Percentiles rank a stretch among this genome's conserved stretches.
Conservation (phyloP, 2,329 filamentous ascomycete genomes). For the Exophiala sp. region DNA sequence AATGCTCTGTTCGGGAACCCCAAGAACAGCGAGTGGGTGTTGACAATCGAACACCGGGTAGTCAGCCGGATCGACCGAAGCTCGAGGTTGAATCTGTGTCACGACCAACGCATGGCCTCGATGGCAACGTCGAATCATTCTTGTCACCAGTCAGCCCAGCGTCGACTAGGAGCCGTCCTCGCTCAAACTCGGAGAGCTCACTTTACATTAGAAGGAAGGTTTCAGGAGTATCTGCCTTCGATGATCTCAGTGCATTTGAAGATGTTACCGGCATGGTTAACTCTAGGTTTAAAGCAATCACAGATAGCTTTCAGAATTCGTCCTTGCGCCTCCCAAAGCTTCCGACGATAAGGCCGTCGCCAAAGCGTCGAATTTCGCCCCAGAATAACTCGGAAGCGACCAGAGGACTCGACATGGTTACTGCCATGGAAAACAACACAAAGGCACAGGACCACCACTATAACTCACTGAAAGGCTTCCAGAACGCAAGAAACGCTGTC, state of each 20-base stretch:
- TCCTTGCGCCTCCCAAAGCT: slow-evolving; percentile 63
- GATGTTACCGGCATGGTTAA: slow-evolving; percentile 83
- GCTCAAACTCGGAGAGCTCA: slow-evolving; percentile 73
- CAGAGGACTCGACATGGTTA: background rate
- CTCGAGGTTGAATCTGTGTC: too few species aligned
- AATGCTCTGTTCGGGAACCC: slow-evolving; percentile 10
- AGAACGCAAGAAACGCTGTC: slow-evolving; percentile 6
- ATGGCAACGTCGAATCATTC: slow-evolving; percentile 20
- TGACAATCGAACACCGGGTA: background rate
- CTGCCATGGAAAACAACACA: background rate
- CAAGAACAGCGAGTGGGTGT: background rate
- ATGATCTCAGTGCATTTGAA: slow-evolving; percentile 77
- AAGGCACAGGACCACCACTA: slow-evolving; percentile 3
- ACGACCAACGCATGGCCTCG: slow-evolving; percentile 20
- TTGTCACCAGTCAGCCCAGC: slow-evolving; percentile 31
- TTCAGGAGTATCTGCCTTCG: slow-evolving; percentile 76
- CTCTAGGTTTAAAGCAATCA: slow-evolving; percentile 82
- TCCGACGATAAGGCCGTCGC: slow-evolving; percentile 36
- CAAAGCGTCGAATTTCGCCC: slow-evolving; percentile 7
- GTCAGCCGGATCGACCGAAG: background rate
- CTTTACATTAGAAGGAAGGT: slow-evolving; percentile 68
- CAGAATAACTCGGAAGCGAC: background rate
- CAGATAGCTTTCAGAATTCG: slow-evolving; percentile 80
- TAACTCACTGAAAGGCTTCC: slow-evolving; percentile 12
- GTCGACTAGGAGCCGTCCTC: slow-evolving; percentile 44